phyloP scores from a whole-genome alignment of 345 rosid genomes.

The Gossypium arboreum region DNA sequence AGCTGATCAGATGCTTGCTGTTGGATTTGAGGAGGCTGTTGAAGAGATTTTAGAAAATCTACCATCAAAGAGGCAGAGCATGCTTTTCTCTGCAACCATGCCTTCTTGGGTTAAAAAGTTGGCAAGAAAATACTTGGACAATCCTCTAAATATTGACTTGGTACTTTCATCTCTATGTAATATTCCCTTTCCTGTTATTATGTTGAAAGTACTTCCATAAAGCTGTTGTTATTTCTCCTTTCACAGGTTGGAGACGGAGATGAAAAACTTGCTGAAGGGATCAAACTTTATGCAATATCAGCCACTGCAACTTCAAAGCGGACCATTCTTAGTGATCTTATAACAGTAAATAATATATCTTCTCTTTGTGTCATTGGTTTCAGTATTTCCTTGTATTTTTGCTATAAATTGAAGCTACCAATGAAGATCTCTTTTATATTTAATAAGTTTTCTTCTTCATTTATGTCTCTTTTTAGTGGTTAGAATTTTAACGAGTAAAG shows the following conservation, averaged over 20 bases:
- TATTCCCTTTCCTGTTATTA: background rate
- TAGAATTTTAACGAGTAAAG: background rate
- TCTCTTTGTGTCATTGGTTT: conserved; percentile 1
- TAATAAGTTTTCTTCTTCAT: background rate
- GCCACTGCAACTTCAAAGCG: conserved; percentile 73
- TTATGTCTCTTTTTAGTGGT: background rate
- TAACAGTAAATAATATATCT: conserved; percentile 49
- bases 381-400: background rate
- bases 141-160: conserved; percentile 89
- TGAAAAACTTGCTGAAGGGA: conserved; percentile 94
- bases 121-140: conserved; percentile 82
- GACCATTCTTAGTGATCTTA: conserved; percentile 83
- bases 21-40: conserved; percentile 95
- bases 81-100: conserved; percentile 99
- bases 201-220: too few species aligned
- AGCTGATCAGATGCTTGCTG: conserved; percentile 99
- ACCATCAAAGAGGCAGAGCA: conserved; percentile 81
- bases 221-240: background rate
- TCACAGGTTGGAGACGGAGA: conserved; percentile 85
- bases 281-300: conserved; percentile 81
- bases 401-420: background rate
- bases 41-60: conserved; percentile 83
- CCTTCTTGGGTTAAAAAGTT: conserved; percentile 94
- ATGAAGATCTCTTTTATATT: background rate
- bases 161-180: conserved; percentile 31